Conservation (phyloP, 495 filamentous ascomycete genomes). For the Aspergillus incahuasiensis region DNA sequence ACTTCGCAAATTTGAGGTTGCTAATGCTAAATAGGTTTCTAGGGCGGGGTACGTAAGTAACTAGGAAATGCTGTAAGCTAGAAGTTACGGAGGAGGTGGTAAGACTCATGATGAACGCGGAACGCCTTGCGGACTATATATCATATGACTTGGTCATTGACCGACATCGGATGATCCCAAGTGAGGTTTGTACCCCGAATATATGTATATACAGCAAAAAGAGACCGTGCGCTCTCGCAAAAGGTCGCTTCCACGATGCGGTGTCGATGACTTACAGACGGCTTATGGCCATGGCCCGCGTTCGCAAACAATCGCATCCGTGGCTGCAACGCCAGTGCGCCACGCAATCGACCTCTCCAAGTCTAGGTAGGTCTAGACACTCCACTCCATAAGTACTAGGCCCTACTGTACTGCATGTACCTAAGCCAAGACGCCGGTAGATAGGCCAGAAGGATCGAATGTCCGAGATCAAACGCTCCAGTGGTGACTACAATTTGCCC, state of each 20-base stretch:
- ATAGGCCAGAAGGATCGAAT: not conserved
- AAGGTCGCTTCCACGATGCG: not conserved
- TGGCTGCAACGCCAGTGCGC: not conserved
- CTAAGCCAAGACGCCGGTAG: not conserved
- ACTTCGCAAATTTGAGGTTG: not conserved
- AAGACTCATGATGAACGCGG: not conserved
- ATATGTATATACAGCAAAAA: not conserved
- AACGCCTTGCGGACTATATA: not conserved
- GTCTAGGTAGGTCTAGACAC: not conserved
- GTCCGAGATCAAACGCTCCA: not conserved
- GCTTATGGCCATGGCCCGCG: not conserved
- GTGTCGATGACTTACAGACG: not conserved
- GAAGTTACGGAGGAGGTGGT: not conserved
- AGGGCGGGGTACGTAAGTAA: not conserved
- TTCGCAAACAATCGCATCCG: not conserved
- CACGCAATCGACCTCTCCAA: not conserved
- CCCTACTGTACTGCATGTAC: not conserved
- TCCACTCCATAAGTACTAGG: not conserved
- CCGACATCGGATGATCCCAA: not conserved
- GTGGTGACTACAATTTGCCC: constrained; percentile 44
- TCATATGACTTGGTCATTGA: not conserved
- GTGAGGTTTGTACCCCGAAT: not conserved
- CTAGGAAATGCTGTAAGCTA: too few relatives aligned
- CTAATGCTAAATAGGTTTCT: too few relatives aligned
- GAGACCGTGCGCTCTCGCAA: not conserved